phyloP scores from a whole-genome alignment of 2,329 filamentous ascomycete genomes.

The Exophiala sp. region DNA sequence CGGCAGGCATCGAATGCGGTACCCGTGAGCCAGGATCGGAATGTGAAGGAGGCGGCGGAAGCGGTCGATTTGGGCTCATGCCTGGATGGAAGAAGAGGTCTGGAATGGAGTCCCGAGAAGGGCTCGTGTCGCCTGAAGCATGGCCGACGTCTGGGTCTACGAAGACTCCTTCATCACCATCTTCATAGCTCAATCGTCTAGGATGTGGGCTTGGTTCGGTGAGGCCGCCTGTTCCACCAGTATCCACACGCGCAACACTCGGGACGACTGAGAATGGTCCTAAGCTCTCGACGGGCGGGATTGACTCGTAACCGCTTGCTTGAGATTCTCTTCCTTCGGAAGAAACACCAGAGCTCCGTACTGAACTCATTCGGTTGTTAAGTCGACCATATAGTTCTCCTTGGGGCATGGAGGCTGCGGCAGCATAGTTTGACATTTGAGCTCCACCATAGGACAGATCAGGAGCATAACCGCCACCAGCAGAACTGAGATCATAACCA shows the following conservation, averaged over 20 bases:
- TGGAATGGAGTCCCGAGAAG: slow-evolving; percentile 68
- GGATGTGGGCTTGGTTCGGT: slow-evolving; percentile 64
- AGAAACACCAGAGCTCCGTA: slow-evolving; percentile 28
- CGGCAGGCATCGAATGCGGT: slow-evolving; percentile 51
- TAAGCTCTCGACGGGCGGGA: slow-evolving; percentile 51
- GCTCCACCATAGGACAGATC: slow-evolving; percentile 60
- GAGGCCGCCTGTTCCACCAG: slow-evolving; percentile 83
- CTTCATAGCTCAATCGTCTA: slow-evolving; percentile 81
- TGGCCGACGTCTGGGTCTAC: slow-evolving; percentile 48
- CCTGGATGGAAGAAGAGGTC: slow-evolving; percentile 95
- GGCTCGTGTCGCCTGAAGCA: slow-evolving; percentile 59
- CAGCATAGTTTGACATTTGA: slow-evolving; percentile 30
- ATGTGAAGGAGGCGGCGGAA: slow-evolving; percentile 57
- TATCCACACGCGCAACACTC: slow-evolving; percentile 71
- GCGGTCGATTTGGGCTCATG: slow-evolving; percentile 57
- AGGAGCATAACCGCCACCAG: slow-evolving; percentile 68
- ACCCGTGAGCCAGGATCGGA: slow-evolving; percentile 43
- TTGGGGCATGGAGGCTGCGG: slow-evolving; percentile 21
- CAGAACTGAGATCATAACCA: slow-evolving; percentile 67
- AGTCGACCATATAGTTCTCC: slow-evolving; percentile 22
- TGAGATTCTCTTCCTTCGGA: slow-evolving; percentile 28
- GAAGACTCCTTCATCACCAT: slow-evolving; percentile 74
- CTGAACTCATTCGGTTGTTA: slow-evolving; percentile 26
- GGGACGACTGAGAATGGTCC: slow-evolving; percentile 54
- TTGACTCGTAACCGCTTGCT: slow-evolving; percentile 32